Percentiles rank a stretch among this genome's conserved stretches.
These are phyloP conservation scores for Trichoderma breve DNA, from an alignment of 2,329 filamentous ascomycete genomes.

Conservation along the genomic window DNA sequence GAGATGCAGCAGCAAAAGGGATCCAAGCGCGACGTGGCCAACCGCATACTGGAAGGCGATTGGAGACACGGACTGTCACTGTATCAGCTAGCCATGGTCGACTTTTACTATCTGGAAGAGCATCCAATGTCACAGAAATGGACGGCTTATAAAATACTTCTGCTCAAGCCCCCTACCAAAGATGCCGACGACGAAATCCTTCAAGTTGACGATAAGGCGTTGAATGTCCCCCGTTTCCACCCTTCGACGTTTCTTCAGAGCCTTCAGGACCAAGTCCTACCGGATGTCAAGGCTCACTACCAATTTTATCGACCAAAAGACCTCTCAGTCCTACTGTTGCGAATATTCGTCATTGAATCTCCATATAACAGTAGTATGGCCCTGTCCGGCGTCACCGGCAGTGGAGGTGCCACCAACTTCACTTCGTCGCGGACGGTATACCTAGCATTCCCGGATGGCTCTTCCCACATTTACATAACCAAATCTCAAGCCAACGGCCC, in stretches of 20 bases:
- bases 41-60: constrained; percentile 65
- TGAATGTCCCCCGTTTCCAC: constrained; percentile 69
- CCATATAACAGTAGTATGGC: constrained; percentile 68
- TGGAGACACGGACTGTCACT: constrained; percentile 64
- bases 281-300: constrained; percentile 81
- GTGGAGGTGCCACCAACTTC: constrained; percentile 44
- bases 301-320: constrained; percentile 69
- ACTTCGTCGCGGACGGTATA: constrained; percentile 72
- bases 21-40: constrained; percentile 61
- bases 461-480: constrained; percentile 70
- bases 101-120: constrained; percentile 64
- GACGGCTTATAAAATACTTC: constrained; percentile 60
- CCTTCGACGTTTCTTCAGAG: constrained; percentile 75
- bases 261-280: constrained; percentile 70
- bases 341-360: constrained; percentile 76
- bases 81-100: constrained; percentile 68
- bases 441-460: constrained; percentile 77
- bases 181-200: constrained; percentile 40
- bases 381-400: constrained; percentile 34
- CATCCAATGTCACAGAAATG: constrained; percentile 63
- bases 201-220: constrained; percentile 44
- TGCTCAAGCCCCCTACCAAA: constrained; percentile 42
- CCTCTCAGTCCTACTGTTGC: constrained; percentile 70
- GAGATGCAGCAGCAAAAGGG: constrained; percentile 59
- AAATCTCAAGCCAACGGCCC: constrained; percentile 47